Conservation (phyloP, 2,329 filamentous ascomycete species). For the Macroventuria anomochaeta region DNA sequence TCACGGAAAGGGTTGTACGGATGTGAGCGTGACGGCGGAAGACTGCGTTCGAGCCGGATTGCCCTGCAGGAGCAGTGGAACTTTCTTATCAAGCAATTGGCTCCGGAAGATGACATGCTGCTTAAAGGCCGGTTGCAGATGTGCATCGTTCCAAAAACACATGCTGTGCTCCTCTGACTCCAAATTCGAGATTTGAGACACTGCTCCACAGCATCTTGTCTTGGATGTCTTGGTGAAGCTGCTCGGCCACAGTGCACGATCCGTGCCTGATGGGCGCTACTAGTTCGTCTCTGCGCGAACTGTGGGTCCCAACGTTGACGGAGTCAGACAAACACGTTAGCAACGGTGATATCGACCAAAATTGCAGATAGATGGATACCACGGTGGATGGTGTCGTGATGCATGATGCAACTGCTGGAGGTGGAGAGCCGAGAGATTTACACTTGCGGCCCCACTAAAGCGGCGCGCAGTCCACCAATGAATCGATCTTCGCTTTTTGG, state of each 20-base stretch:
- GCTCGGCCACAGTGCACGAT: background rate
- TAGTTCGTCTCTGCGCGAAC: background rate
- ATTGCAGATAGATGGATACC: background rate
- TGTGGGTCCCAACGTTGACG: background rate
- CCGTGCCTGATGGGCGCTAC: background rate
- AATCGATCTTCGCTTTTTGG: background rate
- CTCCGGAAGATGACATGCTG: conserved; percentile 3
- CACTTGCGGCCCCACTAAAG: conserved; percentile 14
- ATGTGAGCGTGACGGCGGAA: background rate
- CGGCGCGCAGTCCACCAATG: conserved; percentile 1
- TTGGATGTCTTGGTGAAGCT: background rate
- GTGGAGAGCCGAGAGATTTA: conserved; percentile 16
- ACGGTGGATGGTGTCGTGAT: conserved; percentile 9
- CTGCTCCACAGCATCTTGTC: background rate
- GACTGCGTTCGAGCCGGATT: conserved; percentile 2
- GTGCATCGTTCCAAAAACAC: background rate
- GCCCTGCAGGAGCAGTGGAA: conserved; percentile 12
- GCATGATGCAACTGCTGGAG: conserved; percentile 6
- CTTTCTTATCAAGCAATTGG: background rate
- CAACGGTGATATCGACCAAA: conserved; percentile 12
- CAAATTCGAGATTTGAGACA: background rate
- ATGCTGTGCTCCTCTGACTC: conserved; percentile 1
- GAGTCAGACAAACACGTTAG: background rate
- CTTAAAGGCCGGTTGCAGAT: conserved; percentile 3
- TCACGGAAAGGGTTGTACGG: conserved; percentile 1